A percentile compares a stretch with the other conserved stretches of the same genome.
These are phyloP conservation scores for Cyamopsis tetragonoloba DNA, from an alignment of 306 rosid species.

Conservation along the genomic window DNA sequence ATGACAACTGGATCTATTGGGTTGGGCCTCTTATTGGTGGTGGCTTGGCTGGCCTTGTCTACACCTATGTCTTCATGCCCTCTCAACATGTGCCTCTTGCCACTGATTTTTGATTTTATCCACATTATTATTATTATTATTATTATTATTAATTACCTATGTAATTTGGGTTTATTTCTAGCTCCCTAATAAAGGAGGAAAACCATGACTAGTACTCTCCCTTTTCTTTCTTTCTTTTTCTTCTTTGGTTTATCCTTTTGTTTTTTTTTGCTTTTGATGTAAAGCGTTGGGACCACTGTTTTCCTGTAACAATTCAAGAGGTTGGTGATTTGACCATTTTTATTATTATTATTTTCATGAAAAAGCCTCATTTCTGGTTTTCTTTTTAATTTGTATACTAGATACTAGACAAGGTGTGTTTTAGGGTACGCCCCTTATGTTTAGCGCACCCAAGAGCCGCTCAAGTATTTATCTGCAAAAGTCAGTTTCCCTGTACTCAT, in stretches of 20 bases:
- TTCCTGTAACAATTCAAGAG: constrained; percentile 25
- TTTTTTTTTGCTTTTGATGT: constrained; percentile 9
- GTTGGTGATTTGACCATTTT: too few relatives aligned
- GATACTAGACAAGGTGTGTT: too few relatives aligned
- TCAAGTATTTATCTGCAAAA: too few relatives aligned
- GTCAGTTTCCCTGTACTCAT: too few relatives aligned
- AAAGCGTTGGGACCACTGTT: constrained; percentile 28
- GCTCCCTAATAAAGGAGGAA: constrained; percentile 34
- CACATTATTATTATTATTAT: too few relatives aligned
- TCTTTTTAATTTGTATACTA: background rate
- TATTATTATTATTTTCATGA: too few relatives aligned
- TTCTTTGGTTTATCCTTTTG: background rate
- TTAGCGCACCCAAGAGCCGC: too few relatives aligned
- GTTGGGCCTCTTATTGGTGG: constrained; percentile 90
- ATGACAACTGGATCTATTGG: constrained; percentile 85
- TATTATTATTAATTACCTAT: too few relatives aligned
- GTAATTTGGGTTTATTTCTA: constrained; percentile 22
- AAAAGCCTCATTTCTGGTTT: background rate
- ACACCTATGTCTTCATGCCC: constrained; percentile 48
- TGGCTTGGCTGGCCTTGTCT: constrained; percentile 77
- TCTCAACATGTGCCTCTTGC: constrained; percentile 58
- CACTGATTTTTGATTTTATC: constrained; percentile 27
- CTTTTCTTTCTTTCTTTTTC: constrained; percentile 30
- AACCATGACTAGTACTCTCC: background rate
- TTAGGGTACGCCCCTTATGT: too few relatives aligned